Percentiles rank a stretch among this genome's conserved stretches.
Conservation (phyloP, 257 asterid genomes). For the Petunia secreta region DNA sequence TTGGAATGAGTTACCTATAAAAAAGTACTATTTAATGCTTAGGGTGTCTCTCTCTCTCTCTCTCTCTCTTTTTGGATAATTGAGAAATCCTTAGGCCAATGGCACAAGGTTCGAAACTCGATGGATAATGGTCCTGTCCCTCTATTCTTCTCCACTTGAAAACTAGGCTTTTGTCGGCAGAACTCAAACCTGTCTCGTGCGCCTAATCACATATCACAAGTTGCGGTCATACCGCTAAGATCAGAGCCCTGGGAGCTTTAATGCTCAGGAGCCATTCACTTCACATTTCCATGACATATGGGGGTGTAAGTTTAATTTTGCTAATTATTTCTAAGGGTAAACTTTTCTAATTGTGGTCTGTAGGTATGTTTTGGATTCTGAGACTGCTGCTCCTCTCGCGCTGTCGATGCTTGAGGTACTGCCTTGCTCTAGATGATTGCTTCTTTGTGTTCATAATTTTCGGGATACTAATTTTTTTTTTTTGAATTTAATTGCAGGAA, state of each 20-base stretch:
- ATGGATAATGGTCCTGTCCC: too few species aligned
- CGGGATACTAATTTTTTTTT: constrained; percentile 25
- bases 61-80: too few species aligned
- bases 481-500: constrained; percentile 59
- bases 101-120: too few species aligned
- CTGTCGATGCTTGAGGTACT: constrained; percentile 93
- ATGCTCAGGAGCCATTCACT: constrained; percentile 5
- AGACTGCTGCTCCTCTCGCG: constrained; percentile 93
- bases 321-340: constrained; percentile 8
- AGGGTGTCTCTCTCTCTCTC: neutral
- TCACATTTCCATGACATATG: constrained; percentile 3
- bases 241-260: neutral
- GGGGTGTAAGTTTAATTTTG: constrained; percentile 9
- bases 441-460: neutral
- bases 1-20: constrained; percentile 12
- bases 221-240: too few species aligned
- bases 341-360: constrained; percentile 40
- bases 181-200: too few species aligned
- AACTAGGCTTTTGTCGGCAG: too few species aligned
- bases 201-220: too few species aligned
- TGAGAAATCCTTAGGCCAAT: too few species aligned
- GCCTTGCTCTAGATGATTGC: constrained; percentile 29
- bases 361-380: constrained; percentile 95
- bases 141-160: too few species aligned
- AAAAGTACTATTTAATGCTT: neutral